Percentiles rank a stretch among this genome's conserved stretches.
Evolutionary conservation across 768 basidiomycete genomes (phyloP).

Genomic region (Calocybe gangraenosa): DNA sequence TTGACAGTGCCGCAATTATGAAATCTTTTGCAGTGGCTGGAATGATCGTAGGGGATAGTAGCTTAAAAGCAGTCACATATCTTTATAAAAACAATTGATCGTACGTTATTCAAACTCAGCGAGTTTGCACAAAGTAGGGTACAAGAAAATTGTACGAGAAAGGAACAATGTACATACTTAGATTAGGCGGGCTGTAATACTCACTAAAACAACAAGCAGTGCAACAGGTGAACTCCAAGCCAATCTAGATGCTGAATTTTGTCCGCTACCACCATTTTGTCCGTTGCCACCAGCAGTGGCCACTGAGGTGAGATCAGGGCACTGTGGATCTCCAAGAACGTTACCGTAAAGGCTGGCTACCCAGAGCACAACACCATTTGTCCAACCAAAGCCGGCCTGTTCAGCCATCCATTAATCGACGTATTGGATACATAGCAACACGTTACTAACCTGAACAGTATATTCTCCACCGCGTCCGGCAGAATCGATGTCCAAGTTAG

Average conservation of each 20-base stretch:
- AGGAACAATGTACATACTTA: too few species aligned
- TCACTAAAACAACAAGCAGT: neutral
- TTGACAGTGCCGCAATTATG: too few species aligned
- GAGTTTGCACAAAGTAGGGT: too few species aligned
- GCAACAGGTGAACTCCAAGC: constrained; percentile 2
- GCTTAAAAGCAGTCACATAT: too few species aligned
- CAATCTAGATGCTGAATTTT: constrained; percentile 11
- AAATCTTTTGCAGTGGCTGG: too few species aligned
- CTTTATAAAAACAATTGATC: too few species aligned
- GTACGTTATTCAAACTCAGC: too few species aligned
- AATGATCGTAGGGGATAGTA: too few species aligned
- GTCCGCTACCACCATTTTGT: too few species aligned
- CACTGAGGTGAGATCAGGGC: constrained; percentile 43
- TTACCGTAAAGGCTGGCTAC: constrained; percentile 63
- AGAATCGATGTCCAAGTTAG: constrained; percentile 69
- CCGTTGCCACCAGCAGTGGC: constrained; percentile 12
- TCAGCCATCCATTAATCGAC: neutral
- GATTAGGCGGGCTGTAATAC: neutral
- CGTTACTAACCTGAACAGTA: constrained; percentile 61
- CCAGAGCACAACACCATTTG: constrained; percentile 79
- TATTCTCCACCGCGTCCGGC: constrained; percentile 86
- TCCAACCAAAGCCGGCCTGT: constrained; percentile 84
- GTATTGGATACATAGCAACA: constrained; percentile 12
- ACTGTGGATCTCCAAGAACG: constrained; percentile 55
- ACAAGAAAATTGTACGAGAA: too few species aligned